Base-by-base conservation (phyloP, 805 yeast genomes). In the Ogataea nakhonphanomensis region DNA sequence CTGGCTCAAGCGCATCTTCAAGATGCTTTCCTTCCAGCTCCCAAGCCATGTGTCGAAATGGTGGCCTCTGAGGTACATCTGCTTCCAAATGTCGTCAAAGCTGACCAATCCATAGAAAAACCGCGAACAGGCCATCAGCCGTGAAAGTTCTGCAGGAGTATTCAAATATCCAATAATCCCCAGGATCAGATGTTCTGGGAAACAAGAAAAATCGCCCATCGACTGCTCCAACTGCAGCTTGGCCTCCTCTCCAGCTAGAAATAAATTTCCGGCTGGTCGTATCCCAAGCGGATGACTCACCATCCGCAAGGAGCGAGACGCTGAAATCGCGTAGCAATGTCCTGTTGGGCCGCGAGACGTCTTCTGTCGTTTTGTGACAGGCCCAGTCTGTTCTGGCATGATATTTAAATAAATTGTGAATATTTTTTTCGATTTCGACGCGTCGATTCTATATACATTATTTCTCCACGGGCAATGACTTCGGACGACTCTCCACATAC, bases 21-120 rank as follows among this genome's bases (percentile, higher is more conserved):
- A 59, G 25, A 75, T 65, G 3, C 91, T 79, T 27, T 73, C 65
- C 50, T 90, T 72, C 96, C 96, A 89, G 2, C 88, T 74, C 1
- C 96, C 96, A 23, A 53, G 58, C 96, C 96, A 88, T 25, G 50
- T 48, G 2, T 45, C 46, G 48, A 30, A 58, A 35, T 28, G 35
- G 17, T 50, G 45, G 20, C 48, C 41, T 11, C 50, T 42, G 25
- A 72, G 63, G 53, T 80, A 79, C 33, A 81, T 41, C 41, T 69
- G 72, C 52, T 82, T 83, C 96, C 96, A 89, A 17, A 84, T 50
- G 36, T 88, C 95, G 48, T 88, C 96, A 54, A 79, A 83, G 55
- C 78, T 79, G 9, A 79, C 55, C 56, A 76, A 84, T 1, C 91
- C 95, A 59, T 81, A 86, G 55, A 83, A 61, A 5, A 80, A 70